Evolutionary conservation across 1,284 basidiomycete species (phyloP), one percentile per base, ranked within the genome.

Genomic region (Waitea zeae): DNA sequence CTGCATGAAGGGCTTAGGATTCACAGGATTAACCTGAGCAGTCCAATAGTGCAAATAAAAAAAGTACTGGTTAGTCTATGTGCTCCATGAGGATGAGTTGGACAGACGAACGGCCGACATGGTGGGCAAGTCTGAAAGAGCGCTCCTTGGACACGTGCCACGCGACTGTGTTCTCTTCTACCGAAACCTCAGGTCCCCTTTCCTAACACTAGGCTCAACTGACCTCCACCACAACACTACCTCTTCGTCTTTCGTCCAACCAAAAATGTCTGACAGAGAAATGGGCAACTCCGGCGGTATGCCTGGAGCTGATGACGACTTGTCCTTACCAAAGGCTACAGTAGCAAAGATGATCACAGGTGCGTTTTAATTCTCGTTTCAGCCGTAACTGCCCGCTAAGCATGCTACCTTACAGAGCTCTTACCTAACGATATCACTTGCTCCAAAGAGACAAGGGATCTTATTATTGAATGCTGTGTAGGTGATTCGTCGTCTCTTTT

Each of bases 1-100:
- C 61, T 97, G 89, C 49, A 99, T 71, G 62, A 98, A 98, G 5
- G 95, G 95, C 61, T 97, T 97, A 13, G 95, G 93, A 60, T 98
- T 99, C 48, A 97, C 88, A 43, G 92, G 92, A 48, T 77, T 73
- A 50, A 86, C 81, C 83, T 86, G 45, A n/a, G n/a, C n/a, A n/a
- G n/a, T n/a, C n/a, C n/a, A n/a, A n/a, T n/a, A n/a, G n/a, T n/a
- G n/a, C 36, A 41, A 36, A 41, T 41, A 37, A 43, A 40, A 42
- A 44, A 35, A 17, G 26, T 18, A 17, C 28, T 13, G 13, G 20
- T n/a, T n/a, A 12, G 14, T 29, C 9, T 12, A 35, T 15, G 33
- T 28, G 17, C 15, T n/a, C n/a, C n/a, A n/a, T n/a, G n/a, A n/a
- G n/a, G n/a, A n/a, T n/a, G n/a, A n/a, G n/a, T n/a, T 6, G 24